Percentiles rank a stretch among this genome's conserved stretches.
Conservation (phyloP, 768 basidiomycete genomes). For the Lyophyllum atratum region DNA sequence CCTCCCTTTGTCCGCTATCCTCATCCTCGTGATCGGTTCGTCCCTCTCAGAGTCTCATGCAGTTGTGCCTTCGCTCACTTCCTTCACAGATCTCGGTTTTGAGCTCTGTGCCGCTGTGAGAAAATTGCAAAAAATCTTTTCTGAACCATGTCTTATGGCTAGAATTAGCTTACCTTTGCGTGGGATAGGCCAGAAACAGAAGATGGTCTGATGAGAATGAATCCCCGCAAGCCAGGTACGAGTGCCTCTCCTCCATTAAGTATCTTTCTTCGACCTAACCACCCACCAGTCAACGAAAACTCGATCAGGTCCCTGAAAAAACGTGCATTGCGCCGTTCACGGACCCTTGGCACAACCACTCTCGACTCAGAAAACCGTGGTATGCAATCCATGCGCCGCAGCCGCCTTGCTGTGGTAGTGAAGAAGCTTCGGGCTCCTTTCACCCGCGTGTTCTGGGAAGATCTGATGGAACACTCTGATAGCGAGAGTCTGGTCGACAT, state of each 20-base stretch:
- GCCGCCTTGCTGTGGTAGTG: constrained; percentile 37
- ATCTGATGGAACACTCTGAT: constrained; percentile 51
- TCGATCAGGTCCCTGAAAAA: constrained; percentile 56
- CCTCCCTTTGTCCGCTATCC: constrained; percentile 64
- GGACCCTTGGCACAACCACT: constrained; percentile 51
- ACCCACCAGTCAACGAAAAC: constrained; percentile 49
- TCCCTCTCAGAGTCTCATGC: background rate
- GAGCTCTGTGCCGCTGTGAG: constrained; percentile 67
- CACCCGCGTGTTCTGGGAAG: constrained; percentile 61
- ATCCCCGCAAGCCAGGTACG: constrained; percentile 64
- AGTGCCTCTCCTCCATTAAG: background rate
- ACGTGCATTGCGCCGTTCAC: constrained; percentile 47
- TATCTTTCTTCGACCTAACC: background rate
- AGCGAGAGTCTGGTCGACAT: constrained; percentile 62
- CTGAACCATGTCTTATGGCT: background rate
- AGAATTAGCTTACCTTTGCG: constrained; percentile 59
- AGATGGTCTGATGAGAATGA: constrained; percentile 69
- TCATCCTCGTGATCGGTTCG: constrained; percentile 70
- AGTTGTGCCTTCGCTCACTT: background rate
- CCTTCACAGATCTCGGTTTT: constrained; percentile 61
- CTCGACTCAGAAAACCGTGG: constrained; percentile 51
- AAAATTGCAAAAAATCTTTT: background rate
- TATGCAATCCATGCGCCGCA: constrained; percentile 39
- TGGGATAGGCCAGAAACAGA: constrained; percentile 70
- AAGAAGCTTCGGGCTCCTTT: constrained; percentile 52